These are phyloP conservation scores for Lichenothelia convexa DNA, from an alignment of 495 filamentous ascomycete genomes.

Conservation along the genomic window DNA sequence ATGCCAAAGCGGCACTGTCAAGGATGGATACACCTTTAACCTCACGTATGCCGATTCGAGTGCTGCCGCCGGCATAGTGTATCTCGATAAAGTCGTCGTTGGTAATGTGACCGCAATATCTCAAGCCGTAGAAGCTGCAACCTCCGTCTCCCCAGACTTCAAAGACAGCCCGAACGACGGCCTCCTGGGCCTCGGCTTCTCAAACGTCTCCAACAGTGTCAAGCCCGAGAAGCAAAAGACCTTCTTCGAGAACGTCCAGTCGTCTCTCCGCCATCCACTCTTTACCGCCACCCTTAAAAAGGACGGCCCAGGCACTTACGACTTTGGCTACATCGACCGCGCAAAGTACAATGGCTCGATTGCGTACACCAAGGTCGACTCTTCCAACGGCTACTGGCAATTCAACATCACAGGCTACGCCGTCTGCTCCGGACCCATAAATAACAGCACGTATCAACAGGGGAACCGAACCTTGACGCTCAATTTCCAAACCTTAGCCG, in stretches of 20 bases:
- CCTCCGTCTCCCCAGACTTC: conserved; percentile 36
- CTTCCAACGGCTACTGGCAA: conserved; percentile 47
- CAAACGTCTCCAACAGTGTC: too few species aligned
- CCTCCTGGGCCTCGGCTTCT: conserved; percentile 57
- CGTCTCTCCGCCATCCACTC: conserved; percentile 36
- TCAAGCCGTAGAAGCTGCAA: conserved; percentile 56
- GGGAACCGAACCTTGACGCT: conserved; percentile 15
- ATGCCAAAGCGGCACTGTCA: conserved; percentile 22
- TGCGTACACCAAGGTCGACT: conserved; percentile 40
- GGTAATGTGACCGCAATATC: conserved; percentile 39
- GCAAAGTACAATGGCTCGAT: conserved; percentile 43
- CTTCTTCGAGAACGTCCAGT: conserved; percentile 54
- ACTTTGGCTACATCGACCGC: conserved; percentile 55
- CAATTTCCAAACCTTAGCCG: conserved; percentile 34
- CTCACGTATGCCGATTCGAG: conserved; percentile 60
- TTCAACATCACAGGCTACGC: conserved; percentile 46
- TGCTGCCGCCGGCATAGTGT: conserved; percentile 45
- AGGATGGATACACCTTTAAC: conserved; percentile 39
- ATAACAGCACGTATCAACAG: too few species aligned
- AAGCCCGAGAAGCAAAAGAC: conserved; percentile 40
- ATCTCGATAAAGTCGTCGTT: conserved; percentile 47
- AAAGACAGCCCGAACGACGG: conserved; percentile 45
- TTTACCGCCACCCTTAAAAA: conserved; percentile 55
- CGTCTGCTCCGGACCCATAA: conserved; percentile 29
- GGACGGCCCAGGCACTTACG: conserved; percentile 43